A percentile compares a stretch with the other conserved stretches of the same genome.
Conservation (phyloP, 768 basidiomycete species). For the Clitopilus hobsonii region DNA sequence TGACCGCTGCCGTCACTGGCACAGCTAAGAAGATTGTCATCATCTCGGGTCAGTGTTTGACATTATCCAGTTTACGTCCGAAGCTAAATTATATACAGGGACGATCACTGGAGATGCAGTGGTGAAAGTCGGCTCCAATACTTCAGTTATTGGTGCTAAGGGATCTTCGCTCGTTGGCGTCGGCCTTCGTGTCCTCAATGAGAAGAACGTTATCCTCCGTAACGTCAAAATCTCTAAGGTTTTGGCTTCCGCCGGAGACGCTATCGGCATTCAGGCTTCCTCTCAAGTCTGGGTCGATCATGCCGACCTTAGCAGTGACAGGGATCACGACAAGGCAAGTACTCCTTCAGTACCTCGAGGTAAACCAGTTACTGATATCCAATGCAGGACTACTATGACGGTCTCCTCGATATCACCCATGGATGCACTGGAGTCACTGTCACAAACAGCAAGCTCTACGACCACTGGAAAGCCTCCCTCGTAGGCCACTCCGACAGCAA, state of each 20-base stretch:
- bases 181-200: conserved; percentile 38
- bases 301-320: conserved; percentile 38
- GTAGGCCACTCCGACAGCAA: conserved; percentile 41
- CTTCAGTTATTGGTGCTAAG: conserved; percentile 33
- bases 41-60: conserved; percentile 22
- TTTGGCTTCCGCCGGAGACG: conserved; percentile 38
- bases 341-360: background rate
- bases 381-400: conserved; percentile 34
- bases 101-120: conserved; percentile 39
- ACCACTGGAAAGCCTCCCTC: conserved; percentile 43
- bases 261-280: conserved; percentile 36
- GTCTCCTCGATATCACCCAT: conserved; percentile 40
- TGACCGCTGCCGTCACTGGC: conserved; percentile 33
- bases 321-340: conserved; percentile 37
- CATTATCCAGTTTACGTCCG: background rate
- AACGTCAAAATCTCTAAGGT: conserved; percentile 48
- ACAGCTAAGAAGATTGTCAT: conserved; percentile 32
- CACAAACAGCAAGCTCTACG: conserved; percentile 34
- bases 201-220: conserved; percentile 42
- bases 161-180: conserved; percentile 41
- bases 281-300: conserved; percentile 42
- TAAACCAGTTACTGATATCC: background rate
- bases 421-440: conserved; percentile 37
- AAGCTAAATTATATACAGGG: conserved; percentile 16
- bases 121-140: conserved; percentile 39